Base-by-base conservation (phyloP, 2,329 filamentous ascomycete genomes). In the Endoconidiophora laricicola region DNA sequence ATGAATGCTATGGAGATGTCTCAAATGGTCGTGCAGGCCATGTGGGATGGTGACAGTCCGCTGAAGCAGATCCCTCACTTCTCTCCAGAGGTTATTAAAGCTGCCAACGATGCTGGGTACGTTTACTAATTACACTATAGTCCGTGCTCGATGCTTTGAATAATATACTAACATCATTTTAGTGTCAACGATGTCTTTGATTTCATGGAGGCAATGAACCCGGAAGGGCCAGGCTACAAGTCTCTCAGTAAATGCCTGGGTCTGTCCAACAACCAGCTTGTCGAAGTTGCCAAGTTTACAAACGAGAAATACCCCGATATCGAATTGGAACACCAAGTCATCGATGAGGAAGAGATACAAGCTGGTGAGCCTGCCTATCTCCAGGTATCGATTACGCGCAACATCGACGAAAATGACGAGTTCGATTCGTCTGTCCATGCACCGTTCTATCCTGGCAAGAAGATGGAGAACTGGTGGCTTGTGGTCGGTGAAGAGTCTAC, bases 1-100 rank as follows among this genome's bases (percentile, higher is more conserved):
- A 94, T 95, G 81, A 88, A 83, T 59, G 91, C 91, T 24, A 98
- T 98, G 90, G 91, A 98, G 64, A 86, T 98, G 76, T 94, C 86
- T 10, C 91, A 98, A 62, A 98, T 98, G 91, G 86, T 93, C 48
- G 88, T 98, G 2, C 91, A 98, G 67, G 88, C 83, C 46, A 94
- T 96, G 86, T 98, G 91, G 91, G 90, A 98, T 66, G 83, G 88
- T 52, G 91, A 98, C 64, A 93, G 85, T 59, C 88, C 91, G 38
- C 74, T 98, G 57, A 95, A 95, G 69, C 91, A 98, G 66, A 95
- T 98, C 60, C 91, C 91, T 57, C 86, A 96, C 68, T 96, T 96
- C 63, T 78, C 81, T 14, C 76, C 81, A 37, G 81, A 90, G 54
- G 81, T 83, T 46, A 81, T 96, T 57, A 83, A 90, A 65, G 83